A percentile compares a stretch with the other conserved stretches of the same genome.
Evolutionary conservation across 306 rosid genomes (phyloP).

Genomic region (Urtica urens): DNA sequence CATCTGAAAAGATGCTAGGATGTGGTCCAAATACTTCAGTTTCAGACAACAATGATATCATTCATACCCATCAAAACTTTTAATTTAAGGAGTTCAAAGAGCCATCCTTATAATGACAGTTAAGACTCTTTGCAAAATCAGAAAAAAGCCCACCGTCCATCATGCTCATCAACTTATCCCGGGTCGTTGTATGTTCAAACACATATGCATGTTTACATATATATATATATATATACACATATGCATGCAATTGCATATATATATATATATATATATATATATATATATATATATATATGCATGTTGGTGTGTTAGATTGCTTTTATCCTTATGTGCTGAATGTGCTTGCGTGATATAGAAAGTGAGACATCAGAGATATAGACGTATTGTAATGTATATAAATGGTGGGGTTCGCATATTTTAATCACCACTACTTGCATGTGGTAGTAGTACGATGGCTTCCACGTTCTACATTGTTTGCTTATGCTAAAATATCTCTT

Average conservation of each 20-base stretch:
- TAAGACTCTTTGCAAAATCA: constrained; percentile 22
- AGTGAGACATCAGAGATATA: neutral
- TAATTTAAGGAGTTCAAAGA: constrained; percentile 43
- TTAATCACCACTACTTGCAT: constrained; percentile 29
- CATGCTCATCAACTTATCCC: constrained; percentile 30
- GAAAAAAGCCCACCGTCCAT: constrained; percentile 27
- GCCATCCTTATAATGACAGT: constrained; percentile 38
- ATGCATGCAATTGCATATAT: constrained; percentile 4
- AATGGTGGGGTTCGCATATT: constrained; percentile 36
- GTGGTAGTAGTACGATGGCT: constrained; percentile 12
- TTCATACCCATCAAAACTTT: constrained; percentile 42
- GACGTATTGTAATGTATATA: neutral
- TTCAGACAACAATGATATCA: constrained; percentile 54
- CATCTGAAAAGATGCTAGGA: constrained; percentile 48
- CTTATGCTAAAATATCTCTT: constrained; percentile 23
- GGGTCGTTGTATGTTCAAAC: neutral
- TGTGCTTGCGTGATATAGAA: too few relatives aligned
- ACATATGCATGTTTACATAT: neutral
- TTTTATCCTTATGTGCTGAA: constrained; percentile 12
- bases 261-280: neutral
- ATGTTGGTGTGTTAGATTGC: constrained; percentile 17
- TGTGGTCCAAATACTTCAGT: constrained; percentile 52
- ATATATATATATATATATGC: constrained; percentile 2
- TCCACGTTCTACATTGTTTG: constrained; percentile 19
- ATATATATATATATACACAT: constrained; percentile 7